A percentile compares a stretch with the other conserved stretches of the same genome.
These are phyloP conservation scores for Kuraishia capsulata DNA, from an alignment of 805 yeast species.

Conservation along the genomic window DNA sequence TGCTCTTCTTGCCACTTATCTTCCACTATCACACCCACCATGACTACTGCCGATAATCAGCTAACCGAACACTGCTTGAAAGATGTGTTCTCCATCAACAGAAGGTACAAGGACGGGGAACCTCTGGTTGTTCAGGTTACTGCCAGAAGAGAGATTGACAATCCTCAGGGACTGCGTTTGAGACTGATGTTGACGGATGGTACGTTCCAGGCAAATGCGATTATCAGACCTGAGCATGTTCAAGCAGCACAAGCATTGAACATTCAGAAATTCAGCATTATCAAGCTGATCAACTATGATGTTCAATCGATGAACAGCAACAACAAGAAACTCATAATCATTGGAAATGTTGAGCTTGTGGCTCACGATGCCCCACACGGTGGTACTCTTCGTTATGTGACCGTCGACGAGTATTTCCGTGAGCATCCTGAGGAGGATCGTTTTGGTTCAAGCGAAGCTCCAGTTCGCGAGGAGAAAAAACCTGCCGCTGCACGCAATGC, in stretches of 20 bases:
- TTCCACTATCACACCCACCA: background rate
- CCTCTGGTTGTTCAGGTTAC: slow-evolving; percentile 26
- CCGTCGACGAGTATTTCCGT: slow-evolving; percentile 49
- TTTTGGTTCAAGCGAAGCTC: background rate
- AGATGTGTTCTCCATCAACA: slow-evolving; percentile 12
- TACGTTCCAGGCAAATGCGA: slow-evolving; percentile 37
- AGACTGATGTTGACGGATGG: slow-evolving; percentile 47
- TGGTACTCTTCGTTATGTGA: slow-evolving; percentile 26
- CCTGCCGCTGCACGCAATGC: slow-evolving; percentile 7
- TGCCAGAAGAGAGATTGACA: slow-evolving; percentile 26
- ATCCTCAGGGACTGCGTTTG: slow-evolving; percentile 30
- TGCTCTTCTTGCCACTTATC: slow-evolving; percentile 8
- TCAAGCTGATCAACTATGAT: slow-evolving; percentile 30
- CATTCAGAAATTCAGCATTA: slow-evolving; percentile 33
- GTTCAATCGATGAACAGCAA: slow-evolving; percentile 30
- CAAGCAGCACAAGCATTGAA: slow-evolving; percentile 35
- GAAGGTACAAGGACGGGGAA: slow-evolving; percentile 9
- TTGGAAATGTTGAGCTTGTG: slow-evolving; percentile 35
- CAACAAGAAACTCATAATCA: slow-evolving; percentile 37
- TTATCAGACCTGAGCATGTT: slow-evolving; percentile 38
- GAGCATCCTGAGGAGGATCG: slow-evolving; percentile 48
- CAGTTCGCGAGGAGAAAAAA: slow-evolving; percentile 7
- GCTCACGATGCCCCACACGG: slow-evolving; percentile 26
- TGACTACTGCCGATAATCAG: slow-evolving; percentile 1
- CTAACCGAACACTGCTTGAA: slow-evolving; percentile 2